phyloP scores from a whole-genome alignment of 495 filamentous ascomycete genomes.

The Penicillium verhagenii region DNA sequence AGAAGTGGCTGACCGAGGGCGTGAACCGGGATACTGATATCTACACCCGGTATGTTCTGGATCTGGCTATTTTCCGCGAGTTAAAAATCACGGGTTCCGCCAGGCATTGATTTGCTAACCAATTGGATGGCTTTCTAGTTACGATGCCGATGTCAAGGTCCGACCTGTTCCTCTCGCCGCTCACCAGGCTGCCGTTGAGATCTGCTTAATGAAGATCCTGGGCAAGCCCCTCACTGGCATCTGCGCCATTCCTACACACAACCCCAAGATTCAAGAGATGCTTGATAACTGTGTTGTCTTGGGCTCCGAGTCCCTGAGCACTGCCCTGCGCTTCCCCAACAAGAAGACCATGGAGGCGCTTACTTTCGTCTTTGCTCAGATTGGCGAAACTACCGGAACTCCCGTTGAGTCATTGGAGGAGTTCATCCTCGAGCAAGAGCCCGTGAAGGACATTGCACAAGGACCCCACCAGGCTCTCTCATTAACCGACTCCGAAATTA shows the following conservation, averaged over 20 bases:
- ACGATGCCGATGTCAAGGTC: slow-evolving; percentile 9
- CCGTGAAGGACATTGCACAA: slow-evolving; percentile 16
- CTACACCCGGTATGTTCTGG: slow-evolving; percentile 19
- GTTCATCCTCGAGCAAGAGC: slow-evolving; percentile 8
- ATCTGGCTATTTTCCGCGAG: not conserved
- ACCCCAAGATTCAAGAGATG: slow-evolving; percentile 28
- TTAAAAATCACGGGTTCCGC: not conserved
- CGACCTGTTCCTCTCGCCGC: slow-evolving; percentile 24
- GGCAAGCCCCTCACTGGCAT: slow-evolving; percentile 32
- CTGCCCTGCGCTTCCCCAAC: slow-evolving; percentile 33
- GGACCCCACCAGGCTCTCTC: slow-evolving; percentile 37
- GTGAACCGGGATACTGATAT: slow-evolving; percentile 6
- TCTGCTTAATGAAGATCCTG: slow-evolving; percentile 37
- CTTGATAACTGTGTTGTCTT: slow-evolving; percentile 14
- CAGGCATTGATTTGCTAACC: slow-evolving; percentile 4
- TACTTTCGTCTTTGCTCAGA: slow-evolving; percentile 40
- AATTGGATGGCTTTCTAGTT: slow-evolving; percentile 14
- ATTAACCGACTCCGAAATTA: slow-evolving; percentile 57
- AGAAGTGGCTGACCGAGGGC: slow-evolving; percentile 14
- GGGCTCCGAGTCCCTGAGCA: slow-evolving; percentile 25
- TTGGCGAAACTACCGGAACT: slow-evolving; percentile 23
- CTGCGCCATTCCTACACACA: slow-evolving; percentile 31
- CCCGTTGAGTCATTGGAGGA: slow-evolving; percentile 16
- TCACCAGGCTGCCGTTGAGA: slow-evolving; percentile 49
- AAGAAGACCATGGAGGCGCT: slow-evolving; percentile 29